Conservation (phyloP, 441 rosid species). For the Pelargonium citronellum region DNA sequence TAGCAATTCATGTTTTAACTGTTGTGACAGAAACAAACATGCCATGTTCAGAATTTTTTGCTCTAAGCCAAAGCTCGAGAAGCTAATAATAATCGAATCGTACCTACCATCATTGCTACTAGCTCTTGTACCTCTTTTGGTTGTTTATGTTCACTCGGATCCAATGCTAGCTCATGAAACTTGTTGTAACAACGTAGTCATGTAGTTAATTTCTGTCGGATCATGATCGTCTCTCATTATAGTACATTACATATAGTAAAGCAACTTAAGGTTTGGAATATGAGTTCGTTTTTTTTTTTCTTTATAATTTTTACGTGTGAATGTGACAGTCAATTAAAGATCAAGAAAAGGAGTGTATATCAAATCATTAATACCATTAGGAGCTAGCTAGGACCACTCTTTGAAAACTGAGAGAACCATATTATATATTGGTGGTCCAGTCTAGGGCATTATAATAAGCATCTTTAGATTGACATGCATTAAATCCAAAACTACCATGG, state of each 20-base stretch:
- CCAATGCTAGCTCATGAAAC: background rate
- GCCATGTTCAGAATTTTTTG: background rate
- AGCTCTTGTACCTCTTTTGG: background rate
- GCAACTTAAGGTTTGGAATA: no score
- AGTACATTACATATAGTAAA: no score
- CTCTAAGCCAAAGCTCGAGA: no score
- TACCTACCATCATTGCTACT: background rate
- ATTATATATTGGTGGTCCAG: slow-evolving; percentile 2
- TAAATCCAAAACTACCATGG: background rate
- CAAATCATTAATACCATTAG: background rate
- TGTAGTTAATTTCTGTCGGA: no score
- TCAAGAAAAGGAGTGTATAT: background rate
- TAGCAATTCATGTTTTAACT: background rate
- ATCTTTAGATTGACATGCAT: background rate
- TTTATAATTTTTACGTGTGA: no score
- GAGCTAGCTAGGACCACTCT: background rate
- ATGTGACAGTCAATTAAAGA: background rate
- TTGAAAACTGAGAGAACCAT: background rate
- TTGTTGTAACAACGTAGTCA: no score
- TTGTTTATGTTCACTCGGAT: background rate
- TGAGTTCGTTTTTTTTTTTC: no score
- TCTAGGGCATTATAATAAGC: background rate
- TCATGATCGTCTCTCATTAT: no score
- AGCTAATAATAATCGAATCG: no score
- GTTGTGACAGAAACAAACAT: background rate